Percentiles rank a stretch among this genome's conserved stretches.
phyloP scores from a whole-genome alignment of 257 asterid genomes.

The Echites panduratus region DNA sequence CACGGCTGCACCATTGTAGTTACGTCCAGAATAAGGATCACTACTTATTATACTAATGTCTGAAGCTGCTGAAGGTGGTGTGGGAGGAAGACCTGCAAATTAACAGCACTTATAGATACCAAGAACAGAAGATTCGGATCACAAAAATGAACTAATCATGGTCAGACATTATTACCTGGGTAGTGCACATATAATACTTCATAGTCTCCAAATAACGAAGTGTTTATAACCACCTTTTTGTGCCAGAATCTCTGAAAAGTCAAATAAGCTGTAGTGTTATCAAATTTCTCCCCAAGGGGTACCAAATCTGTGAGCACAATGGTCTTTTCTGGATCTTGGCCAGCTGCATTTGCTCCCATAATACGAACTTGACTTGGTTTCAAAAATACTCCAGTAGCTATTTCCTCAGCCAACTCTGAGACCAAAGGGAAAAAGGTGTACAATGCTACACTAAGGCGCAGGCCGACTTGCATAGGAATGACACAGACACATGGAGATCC shows the following conservation, averaged over 20 bases:
- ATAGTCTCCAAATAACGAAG: slow-evolving; percentile 66
- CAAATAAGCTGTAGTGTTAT: slow-evolving; percentile 52
- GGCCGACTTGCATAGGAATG: slow-evolving; percentile 77
- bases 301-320: slow-evolving; percentile 70
- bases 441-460: slow-evolving; percentile 57
- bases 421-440: slow-evolving; percentile 89
- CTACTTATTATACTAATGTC: slow-evolving; percentile 46
- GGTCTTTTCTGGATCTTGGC: slow-evolving; percentile 69
- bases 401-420: slow-evolving; percentile 74
- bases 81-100: slow-evolving; percentile 73
- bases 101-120: slow-evolving; percentile 12
- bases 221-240: slow-evolving; percentile 53
- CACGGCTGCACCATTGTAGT: slow-evolving; percentile 44
- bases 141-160: not conserved
- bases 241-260: slow-evolving; percentile 75
- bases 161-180: slow-evolving; percentile 54
- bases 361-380: slow-evolving; percentile 86
- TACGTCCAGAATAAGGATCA: slow-evolving; percentile 62
- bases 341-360: slow-evolving; percentile 90
- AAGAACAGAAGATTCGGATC: slow-evolving; percentile 7
- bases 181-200: slow-evolving; percentile 78
- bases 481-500: slow-evolving; percentile 77
- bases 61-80: slow-evolving; percentile 84
- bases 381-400: slow-evolving; percentile 71
- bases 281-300: slow-evolving; percentile 67